Evolutionary conservation across 176 grass and related monocot genomes (phyloP).

Genomic region (Aegilops bicornis): DNA sequence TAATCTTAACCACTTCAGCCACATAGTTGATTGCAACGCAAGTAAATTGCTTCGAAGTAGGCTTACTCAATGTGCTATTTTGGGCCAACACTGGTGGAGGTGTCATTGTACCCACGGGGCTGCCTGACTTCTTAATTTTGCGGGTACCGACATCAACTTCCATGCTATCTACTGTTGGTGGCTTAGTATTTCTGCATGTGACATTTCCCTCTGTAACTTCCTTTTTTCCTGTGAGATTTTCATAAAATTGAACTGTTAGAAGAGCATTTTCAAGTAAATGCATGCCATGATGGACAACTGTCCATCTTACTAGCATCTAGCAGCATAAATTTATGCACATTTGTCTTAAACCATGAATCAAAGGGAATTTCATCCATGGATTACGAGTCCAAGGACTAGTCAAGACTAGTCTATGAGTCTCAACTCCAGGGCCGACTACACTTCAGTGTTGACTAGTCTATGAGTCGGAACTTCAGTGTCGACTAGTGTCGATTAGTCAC

Average conservation of each 20-base stretch:
- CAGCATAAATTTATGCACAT: neutral
- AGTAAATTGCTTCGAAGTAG: constrained; percentile 39
- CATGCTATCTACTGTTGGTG: constrained; percentile 37
- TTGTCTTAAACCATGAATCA: constrained; percentile 1
- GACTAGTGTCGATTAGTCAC: no score
- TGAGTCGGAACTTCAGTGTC: no score
- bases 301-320: neutral
- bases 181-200: constrained; percentile 13
- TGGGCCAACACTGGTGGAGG: neutral
- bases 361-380: neutral
- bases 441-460: no score
- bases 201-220: constrained; percentile 39
- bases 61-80: constrained; percentile 44
- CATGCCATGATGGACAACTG: neutral
- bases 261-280: constrained; percentile 10
- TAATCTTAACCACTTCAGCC: neutral
- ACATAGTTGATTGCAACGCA: constrained; percentile 34
- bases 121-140: constrained; percentile 38
- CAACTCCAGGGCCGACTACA: no score
- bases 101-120: constrained; percentile 14
- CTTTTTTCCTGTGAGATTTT: constrained; percentile 42
- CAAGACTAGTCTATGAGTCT: no score
- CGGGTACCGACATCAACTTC: constrained; percentile 39
- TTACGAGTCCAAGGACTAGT: no score
- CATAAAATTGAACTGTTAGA: constrained; percentile 26